A percentile compares a stretch with the other conserved stretches of the same genome.
Conservation (phyloP, 441 rosid species). For the Corymbia calophylla region DNA sequence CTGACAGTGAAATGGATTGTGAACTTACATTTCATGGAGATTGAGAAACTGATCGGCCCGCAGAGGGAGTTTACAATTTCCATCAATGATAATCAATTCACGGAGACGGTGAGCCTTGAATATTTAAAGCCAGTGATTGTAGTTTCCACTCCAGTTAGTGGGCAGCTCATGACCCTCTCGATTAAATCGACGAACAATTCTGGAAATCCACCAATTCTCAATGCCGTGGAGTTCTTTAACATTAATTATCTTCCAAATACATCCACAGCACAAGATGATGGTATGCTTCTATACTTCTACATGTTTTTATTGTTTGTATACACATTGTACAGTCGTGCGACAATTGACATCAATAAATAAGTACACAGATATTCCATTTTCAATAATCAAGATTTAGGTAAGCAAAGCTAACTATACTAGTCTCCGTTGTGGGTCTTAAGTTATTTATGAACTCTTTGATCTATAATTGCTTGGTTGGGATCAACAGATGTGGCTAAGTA, state of each 20-base stretch:
- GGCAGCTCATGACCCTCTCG: constrained; percentile 3
- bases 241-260: neutral
- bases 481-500: neutral
- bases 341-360: too few relatives aligned
- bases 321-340: fast-evolving
- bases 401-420: neutral
- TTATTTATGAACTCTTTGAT: neutral
- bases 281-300: neutral
- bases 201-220: constrained; percentile 26
- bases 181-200: constrained; percentile 8
- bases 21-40: neutral
- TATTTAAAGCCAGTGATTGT: neutral
- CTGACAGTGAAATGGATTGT: neutral
- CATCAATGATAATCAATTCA: neutral
- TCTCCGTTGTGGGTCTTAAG: too few relatives aligned
- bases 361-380: neutral
- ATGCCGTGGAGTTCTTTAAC: constrained; percentile 27
- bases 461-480: fast-evolving
- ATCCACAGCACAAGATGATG: constrained; percentile 20
- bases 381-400: neutral
- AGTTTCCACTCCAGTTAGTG: neutral
- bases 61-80: neutral
- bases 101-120: neutral
- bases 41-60: neutral
- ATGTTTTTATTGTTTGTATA: neutral